Base-by-base conservation (phyloP, 1,139 yeast species). In the Kluyveromyces sp. region DNA sequence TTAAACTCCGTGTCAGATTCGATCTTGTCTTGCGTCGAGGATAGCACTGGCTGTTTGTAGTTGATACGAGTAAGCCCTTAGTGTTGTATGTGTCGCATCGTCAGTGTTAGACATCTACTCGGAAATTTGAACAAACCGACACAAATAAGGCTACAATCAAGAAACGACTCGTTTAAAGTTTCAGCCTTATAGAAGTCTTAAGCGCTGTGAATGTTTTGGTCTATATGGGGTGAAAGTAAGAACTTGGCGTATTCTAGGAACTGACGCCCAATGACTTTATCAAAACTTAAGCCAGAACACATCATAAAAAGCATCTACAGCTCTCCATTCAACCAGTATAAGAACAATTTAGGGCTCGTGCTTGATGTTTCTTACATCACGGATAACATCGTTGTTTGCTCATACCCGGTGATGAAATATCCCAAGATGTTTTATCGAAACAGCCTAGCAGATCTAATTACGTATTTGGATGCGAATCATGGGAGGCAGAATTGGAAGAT, bases 361-460 rank as follows among this genome's bases (percentile, higher is more conserved):
- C 63, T 80, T 16, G 95, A 86, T 55, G 62, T 86, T 41, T 73
- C 89, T 0, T 81, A 81, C 52, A 70, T 87, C 28, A 72, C 81
- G 0, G 73, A 78, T 0, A 71, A 71, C 43, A 48, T 86, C 9
- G 73, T 83, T 18, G 94, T 83, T 2, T 75, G 86, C 44, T 78
- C 95, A 0, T 83, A 83, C 54, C 96, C 95, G 0, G 77, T 80
- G 0, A 66, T 67, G 38, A 63, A 63, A 37, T 61, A 57, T 36
- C 62, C 73, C 12, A 69, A 73, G 48, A 61, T 70, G 17, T 61
- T 75, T 47, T 83, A 78, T 59, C 69, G 87, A 36, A 78, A 79
- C 49, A 71, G 76, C 18, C 62, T 82, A 1, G 53, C 54, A 0
- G 82, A 77, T 47, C 61, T 87, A 22, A 66, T 75, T 0, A 55